These are phyloP conservation scores for Cercophora scortea DNA, from an alignment of 495 filamentous ascomycete genomes.

Conservation along the genomic window DNA sequence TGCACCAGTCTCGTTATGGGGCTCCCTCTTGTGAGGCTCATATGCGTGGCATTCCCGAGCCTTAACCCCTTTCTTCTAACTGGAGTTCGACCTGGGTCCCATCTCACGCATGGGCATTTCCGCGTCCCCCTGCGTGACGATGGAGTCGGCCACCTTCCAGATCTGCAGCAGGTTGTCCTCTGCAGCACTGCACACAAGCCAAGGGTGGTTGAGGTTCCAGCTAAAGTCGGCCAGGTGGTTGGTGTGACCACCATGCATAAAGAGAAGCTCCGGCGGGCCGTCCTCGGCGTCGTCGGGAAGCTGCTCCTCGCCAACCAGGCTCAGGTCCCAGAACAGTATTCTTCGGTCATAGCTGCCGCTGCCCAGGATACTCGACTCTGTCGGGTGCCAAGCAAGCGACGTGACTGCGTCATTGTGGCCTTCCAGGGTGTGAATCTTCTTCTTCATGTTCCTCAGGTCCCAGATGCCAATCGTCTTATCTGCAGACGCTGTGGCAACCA, in stretches of 20 bases:
- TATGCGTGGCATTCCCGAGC: too few species aligned
- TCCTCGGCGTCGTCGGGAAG: slow-evolving; percentile 93
- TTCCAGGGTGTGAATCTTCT: slow-evolving; percentile 77
- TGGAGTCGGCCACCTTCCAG: slow-evolving; percentile 88
- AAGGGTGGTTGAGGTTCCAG: slow-evolving; percentile 95
- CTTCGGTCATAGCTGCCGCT: slow-evolving; percentile 88
- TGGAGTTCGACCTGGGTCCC: slow-evolving; percentile 32
- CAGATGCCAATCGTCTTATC: slow-evolving; percentile 93
- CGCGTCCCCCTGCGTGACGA: slow-evolving; percentile 73
- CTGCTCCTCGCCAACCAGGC: slow-evolving; percentile 86
- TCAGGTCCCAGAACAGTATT: slow-evolving; percentile 94
- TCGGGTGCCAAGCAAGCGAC: slow-evolving; percentile 87
- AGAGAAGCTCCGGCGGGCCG: slow-evolving; percentile 91
- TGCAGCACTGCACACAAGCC: slow-evolving; percentile 87
- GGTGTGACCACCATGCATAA: slow-evolving; percentile 99
- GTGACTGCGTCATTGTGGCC: slow-evolving; percentile 85
- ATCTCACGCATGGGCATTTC: slow-evolving; percentile 75
- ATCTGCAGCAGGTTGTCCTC: slow-evolving; percentile 97
- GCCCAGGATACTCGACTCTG: slow-evolving; percentile 77
- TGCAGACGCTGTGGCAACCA: slow-evolving; percentile 85
- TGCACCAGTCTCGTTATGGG: too few species aligned
- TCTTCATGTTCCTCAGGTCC: slow-evolving; percentile 84
- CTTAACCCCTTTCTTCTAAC: slow-evolving; percentile 5
- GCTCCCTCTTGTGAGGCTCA: too few species aligned
- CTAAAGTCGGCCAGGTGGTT: slow-evolving; percentile 93